Evolutionary conservation across 2,329 filamentous ascomycete species (phyloP), one percentile per base, ranked within the genome.

Genomic region (Penicillium sp.): DNA sequence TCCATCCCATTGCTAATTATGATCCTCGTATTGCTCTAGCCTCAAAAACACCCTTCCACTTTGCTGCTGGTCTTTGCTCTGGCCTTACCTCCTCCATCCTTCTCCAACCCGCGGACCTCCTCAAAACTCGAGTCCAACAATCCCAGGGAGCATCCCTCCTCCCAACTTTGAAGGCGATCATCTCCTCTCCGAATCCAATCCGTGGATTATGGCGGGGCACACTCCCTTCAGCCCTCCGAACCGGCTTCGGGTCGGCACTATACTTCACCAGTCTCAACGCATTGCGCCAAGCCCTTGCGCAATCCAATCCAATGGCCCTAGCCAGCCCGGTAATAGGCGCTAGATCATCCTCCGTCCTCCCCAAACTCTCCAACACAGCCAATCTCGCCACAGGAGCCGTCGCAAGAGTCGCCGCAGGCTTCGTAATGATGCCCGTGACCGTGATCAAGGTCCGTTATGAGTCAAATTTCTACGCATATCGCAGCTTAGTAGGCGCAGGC

Each of bases 381-480:
- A 99, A 99, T 70, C 82, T 99, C 21, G 78, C 89, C 13, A 92
- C 93, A 0, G 94, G 94, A 10, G 92, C 93, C 7, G 81, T 87
- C 19, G 93, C 94, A 25, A 84, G 94, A 53, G 92, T 91, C 1
- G 87, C 89, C 52, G 93, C 93, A 0, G 94, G 94, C 38, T 90
- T 97, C 70, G 78, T 95, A 46, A 86, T 97, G 77, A 97, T 97
- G 90, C 94, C 94, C 1, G 85, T 97, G 60, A 99, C 94, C 1
- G 89, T 99, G 45, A 88, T 99, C 69, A 99, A 99, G 73, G 94
- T 97, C 43, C 90, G 94, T 45, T 97, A 96, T 71, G 94, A 99
- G 75, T 93, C 89, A 27, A 92, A 84, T 61, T 80, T 93, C 43
- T 99, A 97, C 78, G 79, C 85, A 3, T 97, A 97, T 77, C 83